Evolutionary conservation across 176 grass and related monocot species (phyloP), one percentile per base, ranked within the genome.

Genomic region (Elymus sibiricus): DNA sequence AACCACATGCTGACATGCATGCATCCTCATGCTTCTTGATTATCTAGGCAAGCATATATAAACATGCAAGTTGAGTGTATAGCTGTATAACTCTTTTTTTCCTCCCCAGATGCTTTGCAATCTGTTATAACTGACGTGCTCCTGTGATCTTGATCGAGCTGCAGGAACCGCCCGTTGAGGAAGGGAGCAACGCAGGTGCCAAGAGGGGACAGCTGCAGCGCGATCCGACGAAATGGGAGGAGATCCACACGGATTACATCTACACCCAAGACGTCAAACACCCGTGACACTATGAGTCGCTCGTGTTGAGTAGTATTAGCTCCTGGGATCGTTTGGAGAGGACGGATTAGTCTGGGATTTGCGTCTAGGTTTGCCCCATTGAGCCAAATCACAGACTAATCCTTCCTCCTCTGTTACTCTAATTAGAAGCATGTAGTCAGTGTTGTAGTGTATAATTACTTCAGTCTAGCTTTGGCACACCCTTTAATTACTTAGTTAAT

Each of bases 231-330:
- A 86, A 74, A 51, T 89, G 86, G 90, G 75, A 26, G 24, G 90
- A 92, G 70, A 14, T 89, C 58, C 90, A 92, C 83, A 83, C 86
- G 6, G 90, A 92, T 53, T 92, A 92, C 49, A 89, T 92, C 64
- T 92, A 92, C 74, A 92, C 90, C 73, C 86, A 89, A 75, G 83
- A 83, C 11, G 35, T 83, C 55, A 89, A 76, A 28, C 1, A 89
- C 29, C 90, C 90, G 15, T 86, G 19, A 80, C 29, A 65, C 64
- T 58, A 11, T 17, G 6, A 7, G 6, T 44, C 31, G 22, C 34
- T 22, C 4, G 11, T 66, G 62, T 17, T 6, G 34, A 39, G 53
- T 22, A 22, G 19, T 22, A 22, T 3, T 7, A 51, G 53, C 6
- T 56, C 19, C 19, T 56, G 53, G 19, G 21, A 24, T 53, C 31